Evolutionary conservation across 2,329 filamentous ascomycete genomes (phyloP), one percentile per base, ranked within the genome.

Genomic region (Aspergillus latus): DNA sequence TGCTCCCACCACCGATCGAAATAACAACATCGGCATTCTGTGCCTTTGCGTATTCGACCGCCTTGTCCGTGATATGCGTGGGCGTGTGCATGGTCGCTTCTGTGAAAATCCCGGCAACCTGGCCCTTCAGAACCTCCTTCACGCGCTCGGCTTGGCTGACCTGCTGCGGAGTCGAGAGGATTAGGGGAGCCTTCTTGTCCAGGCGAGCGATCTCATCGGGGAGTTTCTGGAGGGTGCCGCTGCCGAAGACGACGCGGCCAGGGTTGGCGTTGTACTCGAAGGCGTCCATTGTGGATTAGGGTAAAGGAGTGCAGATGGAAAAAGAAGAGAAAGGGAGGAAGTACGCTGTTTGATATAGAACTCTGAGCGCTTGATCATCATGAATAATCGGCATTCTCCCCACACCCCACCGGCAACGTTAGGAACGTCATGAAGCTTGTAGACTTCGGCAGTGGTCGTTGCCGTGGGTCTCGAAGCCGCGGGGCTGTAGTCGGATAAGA

Each of bases 81-180:
- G 84, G 85, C 0, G 84, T 87, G 71, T 87, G 84, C 84, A 87
- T 86, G 3, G 80, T 80, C 1, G 84, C 84, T 59, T 82, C 76
- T 43, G 72, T 72, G 69, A 84, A 85, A 49, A 79, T 72, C 34
- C 80, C 80, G 5, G 78, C 80, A n/a, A 78, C 67, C 46, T 76
- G 74, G 57, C 72, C 73, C 54, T 74, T 67, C 30, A 85, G 74
- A 7, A 81, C 73, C 5, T 65, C 61, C 46, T 75, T 72, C 16
- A 84, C 72, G 8, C 67, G 67, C 56, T 78, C 72, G 7, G 78
- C 80, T 60, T 82, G 78, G 45, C 66, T 56, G 51, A 76, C 67
- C 65, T 84, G 81, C 57, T 78, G 74, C 1, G 81, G 80, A 16
- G 82, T 84, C 26, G 79, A 83, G n/a, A 86, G 77, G 34, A 86